A percentile compares a stretch with the other conserved stretches of the same genome.
Evolutionary conservation across 805 yeast genomes (phyloP).

Genomic region (Teunomyces pallodes): DNA sequence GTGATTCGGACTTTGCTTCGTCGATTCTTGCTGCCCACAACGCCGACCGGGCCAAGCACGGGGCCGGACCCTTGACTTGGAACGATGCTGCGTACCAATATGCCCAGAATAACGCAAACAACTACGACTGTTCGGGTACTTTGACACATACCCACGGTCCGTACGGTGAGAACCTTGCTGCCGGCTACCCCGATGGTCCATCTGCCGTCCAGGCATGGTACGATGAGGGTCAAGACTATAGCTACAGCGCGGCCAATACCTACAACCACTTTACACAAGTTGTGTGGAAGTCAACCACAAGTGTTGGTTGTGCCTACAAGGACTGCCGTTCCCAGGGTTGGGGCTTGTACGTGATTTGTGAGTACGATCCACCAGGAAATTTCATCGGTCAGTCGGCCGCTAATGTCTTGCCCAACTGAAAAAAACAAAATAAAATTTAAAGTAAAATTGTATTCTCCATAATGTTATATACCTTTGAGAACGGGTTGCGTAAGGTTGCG

Average conservation of each 20-base stretch:
- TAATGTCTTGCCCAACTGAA: slow-evolving; percentile 24
- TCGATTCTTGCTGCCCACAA: slow-evolving; percentile 34
- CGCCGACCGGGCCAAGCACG: slow-evolving; percentile 28
- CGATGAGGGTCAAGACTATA: slow-evolving; percentile 28
- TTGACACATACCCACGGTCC: slow-evolving; percentile 37
- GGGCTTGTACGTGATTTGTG: slow-evolving; percentile 33
- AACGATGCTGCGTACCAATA: slow-evolving; percentile 28
- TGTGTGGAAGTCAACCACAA: slow-evolving; percentile 28
- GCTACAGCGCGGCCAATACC: slow-evolving; percentile 21
- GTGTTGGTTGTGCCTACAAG: slow-evolving; percentile 32
- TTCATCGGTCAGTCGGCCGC: slow-evolving; percentile 25
- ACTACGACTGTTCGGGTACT: slow-evolving; percentile 36
- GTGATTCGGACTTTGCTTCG: slow-evolving; percentile 27
- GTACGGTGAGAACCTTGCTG: slow-evolving; percentile 39
- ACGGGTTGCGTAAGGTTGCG: slow-evolving; percentile 32
- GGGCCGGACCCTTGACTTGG: slow-evolving; percentile 31
- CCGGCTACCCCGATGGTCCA: slow-evolving; percentile 29
- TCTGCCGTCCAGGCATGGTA: slow-evolving; percentile 36
- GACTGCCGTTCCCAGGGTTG: slow-evolving; percentile 29
- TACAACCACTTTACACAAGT: slow-evolving; percentile 34
- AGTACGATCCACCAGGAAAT: slow-evolving; percentile 36
- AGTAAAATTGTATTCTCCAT: background rate
- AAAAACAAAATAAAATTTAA: background rate
- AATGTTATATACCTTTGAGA: slow-evolving; percentile 13
- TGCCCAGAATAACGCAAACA: slow-evolving; percentile 33